These are phyloP conservation scores for Linnemannia zychae DNA, from an alignment of 192 early-diverging fungal genomes.

Conservation along the genomic window DNA sequence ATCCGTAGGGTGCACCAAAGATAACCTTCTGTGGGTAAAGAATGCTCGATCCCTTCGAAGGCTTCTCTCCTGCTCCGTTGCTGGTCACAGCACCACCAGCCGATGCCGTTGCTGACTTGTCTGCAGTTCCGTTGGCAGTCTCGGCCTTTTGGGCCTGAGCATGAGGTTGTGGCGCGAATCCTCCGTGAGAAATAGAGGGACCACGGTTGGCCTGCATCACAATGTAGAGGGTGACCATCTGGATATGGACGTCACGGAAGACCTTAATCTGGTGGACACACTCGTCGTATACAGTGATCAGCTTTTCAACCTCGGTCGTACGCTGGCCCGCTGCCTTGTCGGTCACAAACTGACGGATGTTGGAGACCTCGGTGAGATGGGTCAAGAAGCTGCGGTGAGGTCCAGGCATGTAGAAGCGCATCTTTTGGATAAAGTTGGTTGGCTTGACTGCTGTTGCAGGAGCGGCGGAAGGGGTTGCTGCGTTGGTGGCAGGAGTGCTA, in stretches of 20 bases:
- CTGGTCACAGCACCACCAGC: not conserved
- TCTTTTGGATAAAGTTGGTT: conserved; percentile 86
- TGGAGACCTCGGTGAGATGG: conserved; percentile 74
- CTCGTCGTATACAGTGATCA: conserved; percentile 83
- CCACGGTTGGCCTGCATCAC: conserved; percentile 84
- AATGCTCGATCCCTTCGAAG: conserved; percentile 36
- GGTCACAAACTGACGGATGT: conserved; percentile 76
- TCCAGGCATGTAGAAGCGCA: conserved; percentile 95
- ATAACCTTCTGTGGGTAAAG: conserved; percentile 43
- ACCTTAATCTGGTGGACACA: conserved; percentile 85
- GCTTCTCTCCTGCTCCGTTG: not conserved
- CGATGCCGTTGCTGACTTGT: not conserved
- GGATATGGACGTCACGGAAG: conserved; percentile 93
- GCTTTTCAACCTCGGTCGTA: conserved; percentile 28
- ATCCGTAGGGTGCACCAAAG: conserved; percentile 51
- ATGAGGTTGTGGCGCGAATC: conserved; percentile 58
- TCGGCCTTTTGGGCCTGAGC: conserved; percentile 13
- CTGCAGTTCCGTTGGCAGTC: not conserved
- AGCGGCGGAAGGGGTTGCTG: not conserved
- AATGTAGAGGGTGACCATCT: conserved; percentile 93
- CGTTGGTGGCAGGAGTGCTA: not conserved
- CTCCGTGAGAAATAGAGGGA: conserved; percentile 73
- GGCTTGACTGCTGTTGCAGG: conserved; percentile 35
- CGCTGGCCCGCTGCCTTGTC: conserved; percentile 29
- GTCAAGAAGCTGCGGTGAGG: conserved; percentile 89